Evolutionary conservation across 345 rosid species (phyloP), one percentile per base, ranked within the genome.

Genomic region (Salix dunnii): DNA sequence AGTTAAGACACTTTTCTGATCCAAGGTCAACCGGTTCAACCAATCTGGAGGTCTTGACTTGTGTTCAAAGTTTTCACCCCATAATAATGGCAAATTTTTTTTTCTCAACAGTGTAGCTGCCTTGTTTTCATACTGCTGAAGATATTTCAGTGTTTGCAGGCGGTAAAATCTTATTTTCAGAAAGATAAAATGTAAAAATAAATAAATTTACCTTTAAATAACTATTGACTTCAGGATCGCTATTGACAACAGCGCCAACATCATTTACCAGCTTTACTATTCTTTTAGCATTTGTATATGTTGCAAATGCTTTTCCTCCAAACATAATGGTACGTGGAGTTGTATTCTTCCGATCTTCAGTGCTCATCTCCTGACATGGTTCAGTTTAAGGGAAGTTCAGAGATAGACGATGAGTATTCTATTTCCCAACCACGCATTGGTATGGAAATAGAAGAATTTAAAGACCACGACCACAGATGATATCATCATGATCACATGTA

Each of bases 291-390:
- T 95, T 95, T 67, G 97, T 90, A 78, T 93, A 95, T 13, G 99
- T 95, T 67, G 99, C 97, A 87, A 93, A 95, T 62, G 99, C 99
- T 87, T 95, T 95, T 77, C 99, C 99, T 74, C 99, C 99, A 72
- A 95, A 87, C 99, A 95, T 93, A 68, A 93, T 78, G 40, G 99
- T 95, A 28, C 97, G 99, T 40, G 97, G 86, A 85, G 89, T 90
- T 80, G 90, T 87, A 68, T 87, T 91, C 88, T 89, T 91, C 83
- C 96, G 81, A 78, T 90, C 93, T 81, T 93, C 91, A 73, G 93
- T 87, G 43, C 82, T 91, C 97, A 93, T 90, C 86, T 87, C 97
- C 99, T 95, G 87, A 66, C 73, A 82, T 48, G 70, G 46, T 78
- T 82, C 76, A 84, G 73, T 84, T 55, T 67, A 72, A 68, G 72